Evolutionary conservation across 2,329 filamentous ascomycete species (phyloP).

Genomic region (Davidsoniella eucalypti): DNA sequence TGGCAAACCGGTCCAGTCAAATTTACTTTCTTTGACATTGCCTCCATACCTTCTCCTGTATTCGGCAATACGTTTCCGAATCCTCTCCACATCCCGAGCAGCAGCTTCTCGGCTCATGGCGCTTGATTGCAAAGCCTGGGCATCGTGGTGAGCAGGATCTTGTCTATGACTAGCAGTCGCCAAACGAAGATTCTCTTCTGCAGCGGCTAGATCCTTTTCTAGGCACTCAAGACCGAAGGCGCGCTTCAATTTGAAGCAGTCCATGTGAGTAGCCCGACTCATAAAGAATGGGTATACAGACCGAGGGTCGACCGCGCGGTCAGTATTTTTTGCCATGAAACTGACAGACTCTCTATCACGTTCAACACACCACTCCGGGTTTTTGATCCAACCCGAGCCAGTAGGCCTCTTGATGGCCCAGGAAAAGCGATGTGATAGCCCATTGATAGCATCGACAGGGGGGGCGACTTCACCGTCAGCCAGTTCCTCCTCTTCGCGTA

Average conservation of each 20-base stretch:
- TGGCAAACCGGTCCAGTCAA: too few species aligned
- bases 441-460: too few species aligned
- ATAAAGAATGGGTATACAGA: constrained; percentile 2
- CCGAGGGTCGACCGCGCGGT: constrained; percentile 9
- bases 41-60: too few species aligned
- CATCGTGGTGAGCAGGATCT: not conserved
- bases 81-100: not conserved
- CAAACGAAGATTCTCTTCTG: too few species aligned
- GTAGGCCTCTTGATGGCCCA: not conserved
- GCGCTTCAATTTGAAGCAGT: not conserved
- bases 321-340: not conserved
- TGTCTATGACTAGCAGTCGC: too few species aligned
- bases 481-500: not conserved
- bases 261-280: not conserved
- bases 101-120: not conserved
- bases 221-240: too few species aligned
- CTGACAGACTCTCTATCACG: not conserved
- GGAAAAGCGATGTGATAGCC: not conserved
- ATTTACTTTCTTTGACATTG: too few species aligned
- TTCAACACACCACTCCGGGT: constrained; percentile 1
- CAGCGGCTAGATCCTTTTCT: too few species aligned
- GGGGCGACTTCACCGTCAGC: too few species aligned
- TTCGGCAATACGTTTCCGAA: too few species aligned
- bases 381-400: not conserved
- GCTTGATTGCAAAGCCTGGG: not conserved